These are phyloP conservation scores for Fraxinus sp. DNA, from an alignment of 305 asterid species.

Conservation along the genomic window DNA sequence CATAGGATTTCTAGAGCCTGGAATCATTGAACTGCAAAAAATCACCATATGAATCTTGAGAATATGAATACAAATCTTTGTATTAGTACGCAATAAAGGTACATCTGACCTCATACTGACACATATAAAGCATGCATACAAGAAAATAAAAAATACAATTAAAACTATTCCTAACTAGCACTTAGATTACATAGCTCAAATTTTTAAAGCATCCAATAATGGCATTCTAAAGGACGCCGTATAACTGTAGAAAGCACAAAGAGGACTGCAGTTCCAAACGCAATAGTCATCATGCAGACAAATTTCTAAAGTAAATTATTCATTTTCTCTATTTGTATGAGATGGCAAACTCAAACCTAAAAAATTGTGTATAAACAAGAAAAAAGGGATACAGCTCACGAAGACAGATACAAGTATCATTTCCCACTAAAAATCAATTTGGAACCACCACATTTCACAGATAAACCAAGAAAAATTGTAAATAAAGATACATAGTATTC, in stretches of 20 bases:
- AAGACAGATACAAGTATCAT: not conserved
- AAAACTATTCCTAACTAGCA: not conserved
- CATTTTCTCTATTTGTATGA: not conserved
- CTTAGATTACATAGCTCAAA: conserved; percentile 1
- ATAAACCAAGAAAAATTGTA: not conserved
- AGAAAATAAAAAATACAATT: conserved; percentile 8
- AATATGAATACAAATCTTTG: conserved; percentile 14
- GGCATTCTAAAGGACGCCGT: not conserved
- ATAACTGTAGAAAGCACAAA: not conserved
- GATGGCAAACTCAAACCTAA: not conserved
- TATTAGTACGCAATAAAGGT: conserved; percentile 4
- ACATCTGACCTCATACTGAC: conserved; percentile 16
- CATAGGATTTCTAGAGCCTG: conserved; percentile 95
- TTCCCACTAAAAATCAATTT: conserved; percentile 1
- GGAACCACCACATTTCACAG: not conserved
- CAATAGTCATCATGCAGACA: not conserved
- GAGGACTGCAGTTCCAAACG: not conserved
- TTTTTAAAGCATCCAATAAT: conserved; percentile 7
- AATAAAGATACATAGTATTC: not conserved
- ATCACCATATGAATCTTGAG: conserved; percentile 22
- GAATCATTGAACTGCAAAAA: conserved; percentile 85
- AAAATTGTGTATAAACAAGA: not conserved
- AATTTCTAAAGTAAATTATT: not conserved
- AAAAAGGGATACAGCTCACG: not conserved
- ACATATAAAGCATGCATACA: conserved; percentile 15